phyloP scores from a whole-genome alignment of 23 red algal species.

The Porphyridium purpureum region DNA sequence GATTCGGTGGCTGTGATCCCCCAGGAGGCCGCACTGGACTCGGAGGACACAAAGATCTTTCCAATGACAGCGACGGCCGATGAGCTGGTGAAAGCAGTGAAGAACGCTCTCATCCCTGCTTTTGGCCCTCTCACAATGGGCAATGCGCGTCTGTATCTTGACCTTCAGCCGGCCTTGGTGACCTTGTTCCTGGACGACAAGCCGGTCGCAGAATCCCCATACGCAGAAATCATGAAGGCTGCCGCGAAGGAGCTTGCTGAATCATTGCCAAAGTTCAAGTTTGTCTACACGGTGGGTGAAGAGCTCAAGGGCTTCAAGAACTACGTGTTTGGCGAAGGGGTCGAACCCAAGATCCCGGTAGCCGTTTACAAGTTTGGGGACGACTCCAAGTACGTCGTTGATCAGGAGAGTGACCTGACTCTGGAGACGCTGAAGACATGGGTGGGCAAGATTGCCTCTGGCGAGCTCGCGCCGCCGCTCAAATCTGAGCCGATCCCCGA shows the following conservation, averaged over 20 bases:
- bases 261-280: conserved; percentile 13
- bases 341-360: conserved; percentile 24
- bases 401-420: conserved; percentile 14
- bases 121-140: conserved; percentile 42
- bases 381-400: conserved; percentile 45
- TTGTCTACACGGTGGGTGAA: conserved; percentile 32
- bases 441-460: conserved; percentile 21
- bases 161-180: conserved; percentile 33
- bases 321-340: conserved; percentile 45
- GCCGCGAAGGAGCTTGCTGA: conserved; percentile 22
- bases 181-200: conserved; percentile 47
- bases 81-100: conserved; percentile 20
- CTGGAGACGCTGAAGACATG: conserved; percentile 20
- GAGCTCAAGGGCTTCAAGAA: conserved; percentile 61
- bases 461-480: conserved; percentile 24
- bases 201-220: conserved; percentile 15
- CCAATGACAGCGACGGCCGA: conserved; percentile 11
- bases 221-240: conserved; percentile 23
- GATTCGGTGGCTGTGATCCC: conserved; percentile 23
- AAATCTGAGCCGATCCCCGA: conserved; percentile 55
- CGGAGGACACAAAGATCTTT: no score
- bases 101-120: conserved; percentile 12
- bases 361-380: conserved; percentile 48
- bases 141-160: conserved; percentile 45
- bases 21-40: conserved; percentile 15